Base-by-base conservation (phyloP, 345 rosid species). In the Aquilaria yunnanensis region DNA sequence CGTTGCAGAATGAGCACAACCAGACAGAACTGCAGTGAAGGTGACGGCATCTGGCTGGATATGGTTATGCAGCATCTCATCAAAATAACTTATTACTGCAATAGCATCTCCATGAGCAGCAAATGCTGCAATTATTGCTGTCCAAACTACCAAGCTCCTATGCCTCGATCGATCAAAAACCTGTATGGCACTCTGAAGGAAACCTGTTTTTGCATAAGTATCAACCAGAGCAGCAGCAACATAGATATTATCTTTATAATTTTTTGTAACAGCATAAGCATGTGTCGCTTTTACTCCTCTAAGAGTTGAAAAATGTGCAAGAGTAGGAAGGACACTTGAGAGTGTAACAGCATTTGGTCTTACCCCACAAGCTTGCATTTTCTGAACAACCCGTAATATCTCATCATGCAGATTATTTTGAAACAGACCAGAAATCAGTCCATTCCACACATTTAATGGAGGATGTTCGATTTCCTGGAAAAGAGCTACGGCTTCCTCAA, bases 211-310 rank as follows among this genome's bases (percentile, higher is more conserved):
- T 47, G 89, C 90, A 65, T 85, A 92, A 60, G 76, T 71, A 65
- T 89, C 96, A 43, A 89, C 80, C 30, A 84, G 72, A 43, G 96
- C 86, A 63, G 97, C 87, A 2, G 82, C 71, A 56, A 87, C 87
- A 56, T 85, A 89, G 13, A 87, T 76, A 51, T 80, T 85, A 31
- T 32, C 14, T 55, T 80, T 85, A 65, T 60, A 78, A 33, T 70
- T 68, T 45, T 77, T 84, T 79, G 76, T 87, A 50, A 85, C 65
- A 32, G 93, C 85, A 75, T 75, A 87, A 52, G 78, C 76, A 52
- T 92, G 98, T 32, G 82, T 60, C 72, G 87, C 97, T 73, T 85
- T 92, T 61, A 81, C 96, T 31, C 79, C 93, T 76, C 73, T 92
- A 45, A 92, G 65, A 72, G 80, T 76, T 3, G 93, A 81, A 59